Conservation (phyloP, 176 grass and related monocot species). For the Lolium multiflorum region DNA sequence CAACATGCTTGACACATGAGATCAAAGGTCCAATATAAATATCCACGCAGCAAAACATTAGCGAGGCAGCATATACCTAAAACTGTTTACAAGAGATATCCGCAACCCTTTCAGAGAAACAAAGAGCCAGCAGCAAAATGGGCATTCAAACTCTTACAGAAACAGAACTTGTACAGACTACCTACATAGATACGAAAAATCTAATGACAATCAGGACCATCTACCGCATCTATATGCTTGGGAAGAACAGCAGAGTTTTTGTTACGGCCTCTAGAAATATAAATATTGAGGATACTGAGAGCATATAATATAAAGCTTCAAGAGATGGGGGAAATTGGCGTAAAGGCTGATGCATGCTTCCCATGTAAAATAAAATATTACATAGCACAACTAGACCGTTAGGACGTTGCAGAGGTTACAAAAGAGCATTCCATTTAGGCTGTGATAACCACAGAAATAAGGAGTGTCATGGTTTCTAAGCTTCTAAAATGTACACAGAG, state of each 20-base stretch:
- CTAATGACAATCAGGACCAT: neutral
- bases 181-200: neutral
- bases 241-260: neutral
- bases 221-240: neutral
- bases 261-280: neutral
- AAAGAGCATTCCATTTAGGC: neutral
- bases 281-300: neutral
- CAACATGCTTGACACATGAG: neutral
- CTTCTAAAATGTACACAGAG: neutral
- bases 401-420: neutral
- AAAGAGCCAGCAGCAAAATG: neutral
- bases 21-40: neutral
- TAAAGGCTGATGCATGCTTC: neutral
- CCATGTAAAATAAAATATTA: neutral
- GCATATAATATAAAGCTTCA: neutral
- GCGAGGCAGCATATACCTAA: neutral
- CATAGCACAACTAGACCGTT: no score
- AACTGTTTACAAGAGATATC: neutral
- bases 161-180: neutral
- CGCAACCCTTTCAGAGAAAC: neutral
- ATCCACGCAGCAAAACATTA: neutral
- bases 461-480: neutral
- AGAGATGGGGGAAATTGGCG: neutral
- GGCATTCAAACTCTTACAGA: neutral
- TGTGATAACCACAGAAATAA: neutral